These are phyloP conservation scores for Coniophora puteana DNA, from an alignment of 1,284 basidiomycete species.

Conservation along the genomic window DNA sequence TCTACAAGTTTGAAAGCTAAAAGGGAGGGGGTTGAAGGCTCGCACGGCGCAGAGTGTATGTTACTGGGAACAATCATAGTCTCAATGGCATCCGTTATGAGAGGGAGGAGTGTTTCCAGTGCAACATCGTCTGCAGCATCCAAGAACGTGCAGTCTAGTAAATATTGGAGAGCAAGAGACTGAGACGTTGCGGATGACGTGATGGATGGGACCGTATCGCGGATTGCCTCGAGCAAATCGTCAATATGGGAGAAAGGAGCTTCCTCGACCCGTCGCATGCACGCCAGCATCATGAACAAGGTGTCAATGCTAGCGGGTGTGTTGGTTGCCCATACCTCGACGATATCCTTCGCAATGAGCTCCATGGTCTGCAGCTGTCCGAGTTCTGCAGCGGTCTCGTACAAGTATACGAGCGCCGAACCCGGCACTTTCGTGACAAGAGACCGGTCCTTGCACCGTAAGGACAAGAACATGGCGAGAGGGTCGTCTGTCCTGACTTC, in stretches of 20 bases:
- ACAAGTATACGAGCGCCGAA: constrained; percentile 24
- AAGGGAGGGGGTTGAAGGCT: no score
- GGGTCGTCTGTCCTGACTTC: constrained; percentile 16
- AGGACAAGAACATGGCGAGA: constrained; percentile 22
- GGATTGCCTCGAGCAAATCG: no score
- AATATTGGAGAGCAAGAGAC: no score
- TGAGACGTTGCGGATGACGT: no score
- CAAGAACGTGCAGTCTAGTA: constrained; percentile 10
- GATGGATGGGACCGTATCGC: no score
- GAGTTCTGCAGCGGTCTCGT: constrained; percentile 24
- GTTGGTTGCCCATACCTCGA: constrained; percentile 24
- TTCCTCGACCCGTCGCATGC: no score
- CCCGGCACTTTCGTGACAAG: constrained; percentile 21
- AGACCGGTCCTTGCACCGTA: constrained; percentile 23
- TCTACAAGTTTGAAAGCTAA: constrained; percentile 25
- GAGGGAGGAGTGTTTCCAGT: constrained; percentile 15
- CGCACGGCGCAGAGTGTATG: no score
- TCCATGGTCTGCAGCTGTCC: constrained; percentile 29
- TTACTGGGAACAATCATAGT: no score
- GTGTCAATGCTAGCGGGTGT: no score
- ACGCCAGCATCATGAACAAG: no score
- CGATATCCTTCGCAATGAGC: constrained; percentile 31
- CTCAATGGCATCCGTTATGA: constrained; percentile 19
- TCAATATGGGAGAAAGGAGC: no score
- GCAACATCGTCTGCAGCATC: constrained; percentile 13